These are phyloP conservation scores for Beauveria pseudobassiana DNA, from an alignment of 2,329 filamentous ascomycete genomes.

Conservation along the genomic window DNA sequence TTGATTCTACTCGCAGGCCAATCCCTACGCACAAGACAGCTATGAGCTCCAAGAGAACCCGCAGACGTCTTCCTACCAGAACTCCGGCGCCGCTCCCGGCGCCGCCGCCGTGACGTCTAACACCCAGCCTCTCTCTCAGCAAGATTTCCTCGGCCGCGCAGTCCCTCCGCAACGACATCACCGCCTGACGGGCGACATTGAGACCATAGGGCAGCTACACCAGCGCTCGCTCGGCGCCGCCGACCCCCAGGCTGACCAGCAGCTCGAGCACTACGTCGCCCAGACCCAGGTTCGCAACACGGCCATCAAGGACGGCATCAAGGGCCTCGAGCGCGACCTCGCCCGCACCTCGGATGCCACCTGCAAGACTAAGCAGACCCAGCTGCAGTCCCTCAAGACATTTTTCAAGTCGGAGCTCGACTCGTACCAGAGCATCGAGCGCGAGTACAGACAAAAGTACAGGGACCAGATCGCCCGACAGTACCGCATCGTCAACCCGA, in stretches of 20 bases:
- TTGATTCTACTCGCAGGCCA: slow-evolving; percentile 15
- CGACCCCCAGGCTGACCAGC: slow-evolving; percentile 46
- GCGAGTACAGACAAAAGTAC: slow-evolving; percentile 62
- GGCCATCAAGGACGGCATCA: slow-evolving; percentile 73
- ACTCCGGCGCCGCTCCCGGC: not conserved
- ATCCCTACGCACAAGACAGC: slow-evolving; percentile 23
- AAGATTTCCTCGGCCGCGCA: slow-evolving; percentile 61
- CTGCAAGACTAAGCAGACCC: slow-evolving; percentile 60
- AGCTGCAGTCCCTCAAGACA: slow-evolving; percentile 61
- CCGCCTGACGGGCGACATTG: slow-evolving; percentile 59
- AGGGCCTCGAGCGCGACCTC: slow-evolving; percentile 64
- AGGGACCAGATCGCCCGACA: slow-evolving; percentile 73
- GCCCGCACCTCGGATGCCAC: slow-evolving; percentile 52
- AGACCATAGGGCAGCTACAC: slow-evolving; percentile 61
- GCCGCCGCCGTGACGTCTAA: slow-evolving; percentile 17
- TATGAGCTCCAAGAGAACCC: slow-evolving; percentile 44
- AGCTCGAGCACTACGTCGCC: slow-evolving; percentile 60
- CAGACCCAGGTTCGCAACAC: slow-evolving; percentile 66
- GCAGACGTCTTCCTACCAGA: slow-evolving; percentile 16
- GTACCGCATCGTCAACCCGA: slow-evolving; percentile 75
- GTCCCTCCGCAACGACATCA: slow-evolving; percentile 60
- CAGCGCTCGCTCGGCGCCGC: slow-evolving; percentile 63
- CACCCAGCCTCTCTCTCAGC: slow-evolving; percentile 42
- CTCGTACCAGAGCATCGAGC: slow-evolving; percentile 64
- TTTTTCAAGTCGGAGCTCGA: slow-evolving; percentile 66